Evolutionary conservation across 176 grass and related monocot species (phyloP).

Genomic region (Eleusine indica): DNA sequence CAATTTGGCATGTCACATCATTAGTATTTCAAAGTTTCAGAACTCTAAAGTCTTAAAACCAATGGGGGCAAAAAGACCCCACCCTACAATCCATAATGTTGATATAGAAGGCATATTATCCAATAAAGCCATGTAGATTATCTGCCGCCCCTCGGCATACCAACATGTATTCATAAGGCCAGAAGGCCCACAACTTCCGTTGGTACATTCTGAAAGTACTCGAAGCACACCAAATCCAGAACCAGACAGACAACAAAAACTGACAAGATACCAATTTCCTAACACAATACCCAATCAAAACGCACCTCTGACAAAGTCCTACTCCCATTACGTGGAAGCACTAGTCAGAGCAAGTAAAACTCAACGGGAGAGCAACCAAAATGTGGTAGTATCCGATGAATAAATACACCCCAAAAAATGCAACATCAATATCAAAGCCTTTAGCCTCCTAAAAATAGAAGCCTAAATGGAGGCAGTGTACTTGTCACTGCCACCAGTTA

Average conservation of each 20-base stretch:
- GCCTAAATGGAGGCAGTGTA: conserved; percentile 16
- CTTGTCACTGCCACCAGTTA: conserved; percentile 22
- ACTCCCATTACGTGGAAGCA: conserved; percentile 30
- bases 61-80: neutral
- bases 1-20: neutral
- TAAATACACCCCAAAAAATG: conserved; percentile 37
- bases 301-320: neutral
- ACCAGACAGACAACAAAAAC: neutral
- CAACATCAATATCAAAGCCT: neutral
- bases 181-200: conserved; percentile 1
- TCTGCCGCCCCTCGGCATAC: neutral
- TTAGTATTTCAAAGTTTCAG: neutral
- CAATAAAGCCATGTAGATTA: conserved; percentile 13
- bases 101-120: conserved; percentile 9
- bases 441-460: conserved; percentile 48
- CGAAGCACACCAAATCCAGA: conserved; percentile 13
- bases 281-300: neutral
- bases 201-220: conserved; percentile 14
- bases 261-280: neutral
- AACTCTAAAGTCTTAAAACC: neutral
- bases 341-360: conserved; percentile 28
- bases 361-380: neutral
- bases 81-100: neutral
- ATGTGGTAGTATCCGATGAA: neutral
- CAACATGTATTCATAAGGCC: neutral